Evolutionary conservation across 768 basidiomycete genomes (phyloP).

Genomic region (Podaxis pistillaris): DNA sequence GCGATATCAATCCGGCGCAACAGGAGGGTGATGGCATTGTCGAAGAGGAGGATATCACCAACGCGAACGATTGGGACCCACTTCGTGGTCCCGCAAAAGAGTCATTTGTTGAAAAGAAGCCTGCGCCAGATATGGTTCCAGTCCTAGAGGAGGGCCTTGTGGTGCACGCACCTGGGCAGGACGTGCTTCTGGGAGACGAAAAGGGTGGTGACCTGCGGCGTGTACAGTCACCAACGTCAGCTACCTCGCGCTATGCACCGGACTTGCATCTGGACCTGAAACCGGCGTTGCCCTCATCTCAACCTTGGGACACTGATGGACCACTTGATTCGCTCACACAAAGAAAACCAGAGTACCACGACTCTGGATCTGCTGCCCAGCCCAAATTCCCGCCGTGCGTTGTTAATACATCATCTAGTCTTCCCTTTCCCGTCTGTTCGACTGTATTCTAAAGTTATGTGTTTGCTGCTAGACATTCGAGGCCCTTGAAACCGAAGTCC

Average conservation of each 20-base stretch:
- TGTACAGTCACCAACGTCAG: constrained; percentile 24
- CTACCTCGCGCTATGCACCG: constrained; percentile 32
- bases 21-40: background rate
- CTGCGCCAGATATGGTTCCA: background rate
- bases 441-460: background rate
- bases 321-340: constrained; percentile 37
- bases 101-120: background rate
- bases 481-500: constrained; percentile 67
- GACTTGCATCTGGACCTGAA: constrained; percentile 50
- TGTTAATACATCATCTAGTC: constrained; percentile 14
- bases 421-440: constrained; percentile 5
- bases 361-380: constrained; percentile 35
- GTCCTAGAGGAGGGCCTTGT: constrained; percentile 22
- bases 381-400: constrained; percentile 30
- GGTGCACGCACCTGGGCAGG: constrained; percentile 7
- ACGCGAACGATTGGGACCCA: constrained; percentile 3
- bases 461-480: constrained; percentile 27
- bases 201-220: constrained; percentile 4
- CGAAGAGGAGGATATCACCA: constrained; percentile 2
- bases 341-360: constrained; percentile 38
- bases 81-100: constrained; percentile 8
- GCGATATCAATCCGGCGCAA: background rate
- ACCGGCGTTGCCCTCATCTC: constrained; percentile 41
- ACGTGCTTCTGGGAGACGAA: background rate
- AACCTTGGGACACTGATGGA: constrained; percentile 63